Base-by-base conservation (phyloP, 345 rosid species). In the Clarkia xantiana region DNA sequence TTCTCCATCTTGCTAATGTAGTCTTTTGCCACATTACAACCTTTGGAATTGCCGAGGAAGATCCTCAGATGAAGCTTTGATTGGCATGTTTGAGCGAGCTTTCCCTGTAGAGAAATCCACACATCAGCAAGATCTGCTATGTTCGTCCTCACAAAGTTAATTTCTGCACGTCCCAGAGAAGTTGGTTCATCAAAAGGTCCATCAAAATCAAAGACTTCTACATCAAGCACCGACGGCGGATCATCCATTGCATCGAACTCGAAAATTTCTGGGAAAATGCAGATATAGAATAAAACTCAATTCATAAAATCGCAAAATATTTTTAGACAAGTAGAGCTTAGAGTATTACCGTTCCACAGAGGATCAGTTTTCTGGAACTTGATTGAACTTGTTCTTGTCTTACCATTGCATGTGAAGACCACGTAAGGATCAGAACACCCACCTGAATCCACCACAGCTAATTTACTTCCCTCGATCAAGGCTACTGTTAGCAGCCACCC, bases 401-500 rank as follows among this genome's bases (percentile, higher is more conserved):
- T 79, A 56, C 97, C 97, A 70, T 86, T 90, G 57, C 88, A 86
- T 49, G 84, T 79, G 70, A 86, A 86, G 48, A 83, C 94, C 44
- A 90, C 88, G 57, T 86, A 90, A 4, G 97, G 97, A 71, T 86
- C 94, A 65, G 94, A 81, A 62, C 70, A 83, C 22, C 96, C 86
- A 54, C 83, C 76, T 58, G 98, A 70, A 76, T 90, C 94, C 47
- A 86, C 94, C 53, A 95, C 76, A 9, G 98, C 86, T 64, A 90
- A 62, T 65, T 75, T 78, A 51, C 67, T 75, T 66, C 96, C 98
- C 63, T 83, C 88, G 40, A 90, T 75, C 63, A 90, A 71, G 53
- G 96, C 98, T 80, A 78, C 80, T 42, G 98, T 90, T 53, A 86
- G 79, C 55, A 90, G 55, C 96, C 98, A 90, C 53, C 98, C 98